phyloP scores from a whole-genome alignment of 2,329 filamentous ascomycete genomes.

The Trichophaea hybrida region DNA sequence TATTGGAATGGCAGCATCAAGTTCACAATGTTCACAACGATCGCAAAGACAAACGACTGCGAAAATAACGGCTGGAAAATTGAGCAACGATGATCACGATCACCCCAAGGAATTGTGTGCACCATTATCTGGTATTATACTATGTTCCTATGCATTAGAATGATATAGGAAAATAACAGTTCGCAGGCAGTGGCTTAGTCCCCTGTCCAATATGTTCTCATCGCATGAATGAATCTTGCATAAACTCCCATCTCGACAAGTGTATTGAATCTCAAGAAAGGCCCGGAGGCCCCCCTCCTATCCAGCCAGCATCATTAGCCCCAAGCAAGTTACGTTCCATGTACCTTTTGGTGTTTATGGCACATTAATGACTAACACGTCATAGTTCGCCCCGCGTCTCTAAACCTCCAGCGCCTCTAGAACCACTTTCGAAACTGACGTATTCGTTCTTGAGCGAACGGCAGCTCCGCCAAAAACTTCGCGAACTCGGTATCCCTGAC shows the following conservation, averaged over 20 bases:
- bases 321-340: not conserved
- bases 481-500: constrained; percentile 62
- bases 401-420: constrained; percentile 30
- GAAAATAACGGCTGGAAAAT: constrained; percentile 11
- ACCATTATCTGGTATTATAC: not conserved
- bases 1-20: not conserved
- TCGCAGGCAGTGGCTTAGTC: constrained; percentile 58
- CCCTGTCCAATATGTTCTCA: constrained; percentile 67
- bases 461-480: constrained; percentile 63
- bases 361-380: not conserved
- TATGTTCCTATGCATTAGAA: not conserved
- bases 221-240: constrained; percentile 63
- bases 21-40: not conserved
- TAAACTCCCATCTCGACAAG: constrained; percentile 68
- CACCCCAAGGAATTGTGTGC: constrained; percentile 25
- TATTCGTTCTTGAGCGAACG: constrained; percentile 76
- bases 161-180: not conserved
- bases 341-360: constrained; percentile 1
- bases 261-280: constrained; percentile 34
- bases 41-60: not conserved
- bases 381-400: constrained; percentile 21
- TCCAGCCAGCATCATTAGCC: not conserved
- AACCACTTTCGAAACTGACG: constrained; percentile 64
- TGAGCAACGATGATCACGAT: constrained; percentile 33
- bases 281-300: constrained; percentile 26